Evolutionary conservation across 2,329 filamentous ascomycete genomes (phyloP).

Genomic region (Neonectria hederae): DNA sequence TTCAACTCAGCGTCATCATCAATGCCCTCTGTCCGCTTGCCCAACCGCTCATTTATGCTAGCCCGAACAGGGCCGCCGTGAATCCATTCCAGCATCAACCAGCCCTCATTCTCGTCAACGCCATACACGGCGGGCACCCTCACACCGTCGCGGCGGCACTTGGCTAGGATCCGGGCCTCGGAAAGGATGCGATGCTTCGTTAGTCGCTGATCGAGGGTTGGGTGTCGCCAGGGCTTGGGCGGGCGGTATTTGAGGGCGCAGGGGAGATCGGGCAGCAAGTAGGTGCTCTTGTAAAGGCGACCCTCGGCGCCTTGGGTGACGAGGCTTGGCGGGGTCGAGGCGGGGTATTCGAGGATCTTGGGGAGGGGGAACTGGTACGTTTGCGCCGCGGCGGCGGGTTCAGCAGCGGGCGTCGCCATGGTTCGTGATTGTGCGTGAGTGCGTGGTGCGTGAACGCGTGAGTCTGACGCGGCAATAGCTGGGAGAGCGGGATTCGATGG

Average conservation of each 20-base stretch:
- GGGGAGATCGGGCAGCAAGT: conserved; percentile 72
- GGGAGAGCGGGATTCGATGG: background rate
- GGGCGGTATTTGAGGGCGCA: conserved; percentile 93
- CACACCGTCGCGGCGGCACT: conserved; percentile 81
- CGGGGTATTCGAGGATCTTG: conserved; percentile 69
- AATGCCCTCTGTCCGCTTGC: conserved; percentile 51
- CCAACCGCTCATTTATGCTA: conserved; percentile 75
- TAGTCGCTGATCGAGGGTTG: conserved; percentile 84
- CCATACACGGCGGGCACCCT: conserved; percentile 84
- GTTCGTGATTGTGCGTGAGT: conserved; percentile 1
- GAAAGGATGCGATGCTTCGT: conserved; percentile 88
- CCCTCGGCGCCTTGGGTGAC: conserved; percentile 96
- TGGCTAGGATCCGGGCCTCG: conserved; percentile 85
- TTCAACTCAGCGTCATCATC: conserved; percentile 62
- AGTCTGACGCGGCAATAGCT: conserved; percentile 8
- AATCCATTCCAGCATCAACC: conserved; percentile 88
- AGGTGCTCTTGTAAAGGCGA: conserved; percentile 87
- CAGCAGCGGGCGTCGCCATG: conserved; percentile 27
- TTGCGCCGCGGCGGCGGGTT: conserved; percentile 32
- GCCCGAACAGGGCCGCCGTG: conserved; percentile 75
- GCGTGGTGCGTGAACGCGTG: background rate
- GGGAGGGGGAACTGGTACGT: conserved; percentile 63
- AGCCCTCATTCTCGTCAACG: conserved; percentile 70
- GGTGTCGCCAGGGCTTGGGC: conserved; percentile 90
- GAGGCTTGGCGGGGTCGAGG: conserved; percentile 69